These are phyloP conservation scores for Coelastrella sp. DNA, from an alignment of 139 green algal genomes.

Conservation along the genomic window DNA sequence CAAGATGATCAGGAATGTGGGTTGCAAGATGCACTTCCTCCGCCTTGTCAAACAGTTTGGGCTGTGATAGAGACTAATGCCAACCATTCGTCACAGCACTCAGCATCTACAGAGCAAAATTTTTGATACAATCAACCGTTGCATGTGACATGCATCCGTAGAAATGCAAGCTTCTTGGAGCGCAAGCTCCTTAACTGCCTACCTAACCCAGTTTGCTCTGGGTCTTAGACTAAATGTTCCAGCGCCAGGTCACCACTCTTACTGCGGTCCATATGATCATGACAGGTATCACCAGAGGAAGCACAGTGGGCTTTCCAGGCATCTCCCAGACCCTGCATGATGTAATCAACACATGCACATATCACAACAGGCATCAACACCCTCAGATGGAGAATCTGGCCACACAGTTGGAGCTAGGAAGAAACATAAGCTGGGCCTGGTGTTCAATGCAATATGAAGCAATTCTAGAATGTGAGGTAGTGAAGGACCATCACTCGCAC, in stretches of 20 bases:
- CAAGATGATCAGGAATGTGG: background rate
- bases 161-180: no score
- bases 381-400: background rate
- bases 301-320: slow-evolving; percentile 22
- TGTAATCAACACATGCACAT: background rate
- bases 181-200: no score
- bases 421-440: background rate
- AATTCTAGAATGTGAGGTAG: background rate
- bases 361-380: background rate
- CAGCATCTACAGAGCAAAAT: no score
- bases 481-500: no score
- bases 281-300: background rate
- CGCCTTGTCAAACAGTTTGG: no score
- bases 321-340: slow-evolving; percentile 47
- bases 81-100: no score
- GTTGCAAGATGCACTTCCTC: no score
- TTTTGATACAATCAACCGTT: no score
- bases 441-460: background rate
- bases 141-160: no score
- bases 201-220: slow-evolving; percentile 21
- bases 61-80: no score
- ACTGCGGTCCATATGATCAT: background rate
- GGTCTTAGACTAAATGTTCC: background rate
- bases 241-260: slow-evolving; percentile 18
- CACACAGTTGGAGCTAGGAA: background rate